Base-by-base conservation (phyloP, 2,329 filamentous ascomycete species). In the Pseudogymnoascus sp. region DNA sequence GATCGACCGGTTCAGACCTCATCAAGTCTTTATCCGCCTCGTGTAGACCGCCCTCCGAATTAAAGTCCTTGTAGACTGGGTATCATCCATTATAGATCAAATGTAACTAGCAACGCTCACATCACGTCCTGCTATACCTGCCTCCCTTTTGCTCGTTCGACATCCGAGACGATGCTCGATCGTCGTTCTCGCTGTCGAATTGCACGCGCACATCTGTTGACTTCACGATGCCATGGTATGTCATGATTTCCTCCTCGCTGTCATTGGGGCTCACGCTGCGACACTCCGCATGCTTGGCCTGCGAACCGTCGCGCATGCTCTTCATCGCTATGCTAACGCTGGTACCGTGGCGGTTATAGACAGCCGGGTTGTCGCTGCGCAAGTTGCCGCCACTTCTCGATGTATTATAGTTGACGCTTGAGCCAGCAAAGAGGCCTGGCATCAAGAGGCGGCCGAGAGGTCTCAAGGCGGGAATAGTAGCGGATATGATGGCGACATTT, bases 241-340 rank as follows among this genome's bases (percentile, higher is more conserved):
- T 73, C 71, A 77, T 75, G 42, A 76, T 77, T 64, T 76, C 74
- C 66, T 77, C 75, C 65, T 77, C 73, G 14, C 71, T 75, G 1
- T 70, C 71, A 4, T 70, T 73, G 2, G 75, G 72, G 50, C 74
- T 75, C 16, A 67, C 67, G 10, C 71, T 69, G 31, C 74, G 70
- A 34, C 76, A 73, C 60, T 75, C 74, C 4, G 75, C 73, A n/a
- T 36, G 38, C n/a, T 44, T 62, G 21, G 31, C 23, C 18, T 62
- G 31, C 4, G 31, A 59, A 11, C n/a, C 28, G 2, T 46, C 40
- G 21, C 37, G 44, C 38, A 46, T 62, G 6, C 14, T 28, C 18
- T 59, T 59, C 60, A 62, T 59, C 37, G 44, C 36, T 16, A 36
- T 62, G 60, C 40, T 46, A 36, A 38, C 37, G 37, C 31, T 59